Evolutionary conservation across 2,329 filamentous ascomycete species (phyloP).

Genomic region (Remersonia thermophila): DNA sequence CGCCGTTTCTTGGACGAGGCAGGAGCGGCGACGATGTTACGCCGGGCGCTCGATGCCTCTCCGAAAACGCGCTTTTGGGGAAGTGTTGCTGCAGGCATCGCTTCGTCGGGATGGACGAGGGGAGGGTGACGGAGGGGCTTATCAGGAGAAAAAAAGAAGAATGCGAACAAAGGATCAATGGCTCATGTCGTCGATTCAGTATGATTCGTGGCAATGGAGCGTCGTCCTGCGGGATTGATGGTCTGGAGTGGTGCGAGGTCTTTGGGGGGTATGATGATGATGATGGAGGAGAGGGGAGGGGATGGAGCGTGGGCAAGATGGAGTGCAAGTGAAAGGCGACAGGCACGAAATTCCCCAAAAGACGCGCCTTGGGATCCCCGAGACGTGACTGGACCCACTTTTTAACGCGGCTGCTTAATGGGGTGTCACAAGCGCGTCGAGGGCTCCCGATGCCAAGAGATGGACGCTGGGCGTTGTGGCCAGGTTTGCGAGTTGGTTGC

Average conservation of each 20-base stretch:
- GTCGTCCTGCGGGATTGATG: background rate
- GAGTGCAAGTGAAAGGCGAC: no score
- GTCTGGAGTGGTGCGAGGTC: no score
- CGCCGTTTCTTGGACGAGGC: conserved; percentile 68
- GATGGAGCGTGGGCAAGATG: no score
- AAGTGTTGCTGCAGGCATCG: conserved; percentile 30
- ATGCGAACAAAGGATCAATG: background rate
- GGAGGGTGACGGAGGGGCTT: background rate
- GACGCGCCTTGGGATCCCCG: background rate
- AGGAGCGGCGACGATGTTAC: conserved; percentile 45
- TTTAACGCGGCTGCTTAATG: background rate
- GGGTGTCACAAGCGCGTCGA: background rate
- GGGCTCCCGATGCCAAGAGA: background rate
- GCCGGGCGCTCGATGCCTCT: conserved; percentile 52
- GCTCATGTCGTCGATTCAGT: background rate
- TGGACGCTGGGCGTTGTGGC: no score
- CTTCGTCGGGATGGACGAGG: background rate
- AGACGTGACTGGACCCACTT: no score
- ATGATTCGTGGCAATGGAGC: background rate
- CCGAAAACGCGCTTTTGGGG: conserved; percentile 64
- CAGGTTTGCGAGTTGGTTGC: no score
- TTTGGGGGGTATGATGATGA: no score
- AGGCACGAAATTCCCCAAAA: background rate
- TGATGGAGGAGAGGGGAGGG: no score
- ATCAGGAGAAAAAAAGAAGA: background rate